phyloP scores from a whole-genome alignment of 768 basidiomycete genomes.

The Candolleomyces eurysporus region DNA sequence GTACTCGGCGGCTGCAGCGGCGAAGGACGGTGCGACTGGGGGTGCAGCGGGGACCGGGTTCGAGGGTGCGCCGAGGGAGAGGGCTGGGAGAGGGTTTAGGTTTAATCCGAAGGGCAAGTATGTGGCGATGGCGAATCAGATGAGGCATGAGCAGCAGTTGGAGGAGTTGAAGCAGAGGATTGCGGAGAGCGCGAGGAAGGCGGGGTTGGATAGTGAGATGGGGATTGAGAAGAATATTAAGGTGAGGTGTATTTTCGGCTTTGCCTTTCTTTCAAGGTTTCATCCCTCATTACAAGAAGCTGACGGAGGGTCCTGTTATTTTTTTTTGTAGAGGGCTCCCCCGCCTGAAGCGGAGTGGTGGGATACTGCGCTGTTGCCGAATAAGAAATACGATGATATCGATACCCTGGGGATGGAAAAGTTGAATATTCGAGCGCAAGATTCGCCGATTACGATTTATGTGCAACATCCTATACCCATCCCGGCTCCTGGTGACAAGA shows the following conservation, averaged over 20 bases:
- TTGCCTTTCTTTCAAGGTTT: too few relatives aligned
- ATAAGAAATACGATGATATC: slow-evolving; percentile 77
- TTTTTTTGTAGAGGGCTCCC: slow-evolving; percentile 57
- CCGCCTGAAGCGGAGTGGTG: slow-evolving; percentile 97
- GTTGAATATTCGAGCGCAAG: slow-evolving; percentile 60
- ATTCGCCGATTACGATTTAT: slow-evolving; percentile 84
- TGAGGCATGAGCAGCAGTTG: slow-evolving; percentile 73
- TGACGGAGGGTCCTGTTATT: too few relatives aligned
- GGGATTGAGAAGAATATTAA: slow-evolving; percentile 87
- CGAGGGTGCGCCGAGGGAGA: slow-evolving; percentile 73
- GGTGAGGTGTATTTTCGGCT: slow-evolving; percentile 39
- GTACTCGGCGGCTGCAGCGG: slow-evolving; percentile 59
- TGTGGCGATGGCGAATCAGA: slow-evolving; percentile 65
- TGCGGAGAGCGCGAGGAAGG: slow-evolving; percentile 88
- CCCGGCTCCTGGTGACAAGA: slow-evolving; percentile 86
- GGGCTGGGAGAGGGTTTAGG: slow-evolving; percentile 65
- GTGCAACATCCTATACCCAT: slow-evolving; percentile 98
- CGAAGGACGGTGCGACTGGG: slow-evolving; percentile 30
- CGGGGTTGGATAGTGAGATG: slow-evolving; percentile 92
- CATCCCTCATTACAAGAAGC: too few relatives aligned
- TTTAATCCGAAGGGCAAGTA: slow-evolving; percentile 96
- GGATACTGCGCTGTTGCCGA: slow-evolving; percentile 85
- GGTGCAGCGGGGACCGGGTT: slow-evolving; percentile 56
- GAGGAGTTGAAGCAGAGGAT: slow-evolving; percentile 93
- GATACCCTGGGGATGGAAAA: slow-evolving; percentile 46